Conservation (phyloP, 164 flowering plant genomes). For the Hamamelis virginiana region DNA sequence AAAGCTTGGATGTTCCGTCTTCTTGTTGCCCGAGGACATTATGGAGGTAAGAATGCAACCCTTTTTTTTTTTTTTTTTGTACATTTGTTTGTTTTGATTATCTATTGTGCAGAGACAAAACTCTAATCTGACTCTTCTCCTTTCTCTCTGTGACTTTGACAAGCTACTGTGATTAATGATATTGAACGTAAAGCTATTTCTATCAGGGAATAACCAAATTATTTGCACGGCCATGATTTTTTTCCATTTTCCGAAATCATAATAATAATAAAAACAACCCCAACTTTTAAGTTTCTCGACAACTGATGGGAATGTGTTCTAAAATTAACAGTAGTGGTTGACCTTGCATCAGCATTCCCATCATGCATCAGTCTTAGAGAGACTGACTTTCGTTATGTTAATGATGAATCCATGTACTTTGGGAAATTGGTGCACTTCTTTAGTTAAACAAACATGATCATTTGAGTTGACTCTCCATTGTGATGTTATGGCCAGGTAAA, state of each 20-base stretch:
- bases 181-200: not conserved
- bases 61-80: too few relatives aligned
- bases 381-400: not conserved
- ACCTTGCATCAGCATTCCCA: too few relatives aligned
- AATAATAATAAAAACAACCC: too few relatives aligned
- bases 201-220: too few relatives aligned
- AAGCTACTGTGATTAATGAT: not conserved
- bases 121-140: not conserved
- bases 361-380: too few relatives aligned
- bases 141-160: not conserved
- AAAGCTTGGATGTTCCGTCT: slow-evolving; percentile 92
- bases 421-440: not conserved
- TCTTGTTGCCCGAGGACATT: slow-evolving; percentile 94
- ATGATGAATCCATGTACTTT: not conserved
- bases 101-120: not conserved
- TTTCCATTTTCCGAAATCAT: not conserved
- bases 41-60: slow-evolving; percentile 64
- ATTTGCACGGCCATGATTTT: too few relatives aligned
- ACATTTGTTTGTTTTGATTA: not conserved
- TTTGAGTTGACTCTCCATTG: not conserved
- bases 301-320: too few relatives aligned
- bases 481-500: slow-evolving; percentile 59
- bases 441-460: not conserved
- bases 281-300: too few relatives aligned
- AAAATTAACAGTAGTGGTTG: too few relatives aligned